Percentiles rank a stretch among this genome's conserved stretches.
phyloP scores from a whole-genome alignment of 129 eudicot genomes.

The Scalesia atractyloides region DNA sequence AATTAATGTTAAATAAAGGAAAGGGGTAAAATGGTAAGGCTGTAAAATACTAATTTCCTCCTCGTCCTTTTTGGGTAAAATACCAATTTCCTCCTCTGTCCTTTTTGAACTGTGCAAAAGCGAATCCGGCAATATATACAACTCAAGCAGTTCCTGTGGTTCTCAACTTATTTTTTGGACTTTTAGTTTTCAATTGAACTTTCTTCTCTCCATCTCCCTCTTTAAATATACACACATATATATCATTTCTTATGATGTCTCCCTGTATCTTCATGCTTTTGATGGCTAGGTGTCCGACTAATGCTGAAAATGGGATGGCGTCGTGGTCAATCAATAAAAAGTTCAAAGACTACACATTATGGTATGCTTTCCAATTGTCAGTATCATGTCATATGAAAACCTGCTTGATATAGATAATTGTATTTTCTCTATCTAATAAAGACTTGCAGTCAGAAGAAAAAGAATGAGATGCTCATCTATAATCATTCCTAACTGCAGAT shows the following conservation, averaged over 20 bases:
- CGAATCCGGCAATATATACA: background rate
- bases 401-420: slow-evolving; percentile 22
- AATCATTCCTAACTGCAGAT: slow-evolving; percentile 45
- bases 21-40: background rate
- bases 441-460: slow-evolving; percentile 12
- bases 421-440: slow-evolving; percentile 15
- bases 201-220: background rate
- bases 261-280: slow-evolving; percentile 24
- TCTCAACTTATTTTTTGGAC: background rate
- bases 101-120: background rate
- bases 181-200: background rate
- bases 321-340: slow-evolving; percentile 77
- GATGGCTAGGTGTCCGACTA: slow-evolving; percentile 68
- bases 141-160: background rate
- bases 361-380: slow-evolving; percentile 49
- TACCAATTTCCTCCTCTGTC: background rate
- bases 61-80: background rate
- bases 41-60: background rate
- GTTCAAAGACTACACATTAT: slow-evolving; percentile 47
- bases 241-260: background rate
- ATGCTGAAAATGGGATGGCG: slow-evolving; percentile 99
- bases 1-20: background rate
- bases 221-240: background rate
- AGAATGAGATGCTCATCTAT: slow-evolving; percentile 16
- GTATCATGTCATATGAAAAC: slow-evolving; percentile 24